phyloP scores from a whole-genome alignment of 305 asterid species.

The Euphrasia arctica region DNA sequence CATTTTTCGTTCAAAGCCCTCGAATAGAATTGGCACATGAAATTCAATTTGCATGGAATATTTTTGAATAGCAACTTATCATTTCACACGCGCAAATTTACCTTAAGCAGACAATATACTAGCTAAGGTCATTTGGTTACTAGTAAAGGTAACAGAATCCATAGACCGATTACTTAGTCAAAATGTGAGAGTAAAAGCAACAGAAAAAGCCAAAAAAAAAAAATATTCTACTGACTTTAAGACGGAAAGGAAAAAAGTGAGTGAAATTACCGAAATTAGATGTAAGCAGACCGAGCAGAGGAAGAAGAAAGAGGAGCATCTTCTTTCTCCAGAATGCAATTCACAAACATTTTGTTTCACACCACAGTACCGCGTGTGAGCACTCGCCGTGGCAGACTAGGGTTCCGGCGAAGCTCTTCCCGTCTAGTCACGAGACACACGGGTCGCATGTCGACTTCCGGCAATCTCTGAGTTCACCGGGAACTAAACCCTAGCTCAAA shows the following conservation, averaged over 20 bases:
- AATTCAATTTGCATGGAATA: slow-evolving; percentile 7
- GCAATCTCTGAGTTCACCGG: slow-evolving; percentile 9
- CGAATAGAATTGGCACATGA: neutral
- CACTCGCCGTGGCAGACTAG: slow-evolving; percentile 27
- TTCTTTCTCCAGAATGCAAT: slow-evolving; percentile 49
- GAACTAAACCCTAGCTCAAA: slow-evolving; percentile 40
- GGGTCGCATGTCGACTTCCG: slow-evolving; percentile 30
- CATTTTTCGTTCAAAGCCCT: slow-evolving; percentile 4
- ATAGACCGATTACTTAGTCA: neutral
- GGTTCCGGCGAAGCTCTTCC: slow-evolving; percentile 30
- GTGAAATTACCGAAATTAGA: slow-evolving; percentile 37
- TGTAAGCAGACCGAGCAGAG: slow-evolving; percentile 43
- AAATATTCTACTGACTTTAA: neutral
- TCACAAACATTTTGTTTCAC: slow-evolving; percentile 43
- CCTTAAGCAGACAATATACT: slow-evolving; percentile 12
- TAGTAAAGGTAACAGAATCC: neutral
- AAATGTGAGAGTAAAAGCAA: neutral
- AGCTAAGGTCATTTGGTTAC: neutral
- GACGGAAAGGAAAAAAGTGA: slow-evolving; percentile 1
- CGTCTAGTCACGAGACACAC: slow-evolving; percentile 26
- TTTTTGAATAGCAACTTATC: slow-evolving; percentile 4
- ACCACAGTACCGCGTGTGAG: slow-evolving; percentile 24
- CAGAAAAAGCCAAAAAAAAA: neutral
- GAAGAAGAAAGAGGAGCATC: slow-evolving; percentile 52
- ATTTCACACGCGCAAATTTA: neutral